Percentiles rank a stretch among this genome's conserved stretches.
These are phyloP conservation scores for Trametes sanguinea DNA, from an alignment of 768 basidiomycete species.

Conservation along the genomic window DNA sequence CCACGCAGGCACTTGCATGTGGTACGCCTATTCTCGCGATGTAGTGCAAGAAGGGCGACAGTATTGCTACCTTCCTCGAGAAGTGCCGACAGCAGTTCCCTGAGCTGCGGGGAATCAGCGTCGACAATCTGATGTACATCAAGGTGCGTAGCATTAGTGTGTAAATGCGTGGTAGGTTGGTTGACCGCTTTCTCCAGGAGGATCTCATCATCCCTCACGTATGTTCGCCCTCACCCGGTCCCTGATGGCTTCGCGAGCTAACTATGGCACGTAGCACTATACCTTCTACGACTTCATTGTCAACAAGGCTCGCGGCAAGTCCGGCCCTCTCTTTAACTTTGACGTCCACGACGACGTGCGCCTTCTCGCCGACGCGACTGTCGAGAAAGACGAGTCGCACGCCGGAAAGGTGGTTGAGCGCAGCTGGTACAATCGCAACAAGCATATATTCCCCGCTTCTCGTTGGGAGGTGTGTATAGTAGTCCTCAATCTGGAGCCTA, in stretches of 20 bases:
- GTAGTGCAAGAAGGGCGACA: conserved; percentile 97
- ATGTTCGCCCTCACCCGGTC: conserved; percentile 29
- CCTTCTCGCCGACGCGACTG: conserved; percentile 88
- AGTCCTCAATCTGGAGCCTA: too few species aligned
- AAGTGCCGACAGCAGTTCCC: conserved; percentile 93
- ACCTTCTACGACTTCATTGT: conserved; percentile 99
- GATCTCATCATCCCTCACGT: conserved; percentile 98
- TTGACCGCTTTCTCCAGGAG: conserved; percentile 55
- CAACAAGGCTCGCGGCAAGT: conserved; percentile 98
- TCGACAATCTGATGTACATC: conserved; percentile 98
- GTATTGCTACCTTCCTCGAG: conserved; percentile 82
- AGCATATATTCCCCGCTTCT: conserved; percentile 96
- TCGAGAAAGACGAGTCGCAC: conserved; percentile 98
- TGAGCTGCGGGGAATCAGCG: conserved; percentile 84
- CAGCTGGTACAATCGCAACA: conserved; percentile 93
- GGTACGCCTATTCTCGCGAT: conserved; percentile 1
- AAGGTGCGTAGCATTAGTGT: conserved; percentile 55
- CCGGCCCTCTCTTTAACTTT: conserved; percentile 96
- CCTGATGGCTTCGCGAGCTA: conserved; percentile 3
- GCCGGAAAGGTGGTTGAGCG: conserved; percentile 98
- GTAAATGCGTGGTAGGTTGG: not conserved
- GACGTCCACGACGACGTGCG: conserved; percentile 99
- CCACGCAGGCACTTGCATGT: conserved; percentile 28
- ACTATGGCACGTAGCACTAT: conserved; percentile 67
- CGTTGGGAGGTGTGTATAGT: conserved; percentile 81